Evolutionary conservation across 345 rosid species (phyloP).

Genomic region (Lagerstroemia speciosa): DNA sequence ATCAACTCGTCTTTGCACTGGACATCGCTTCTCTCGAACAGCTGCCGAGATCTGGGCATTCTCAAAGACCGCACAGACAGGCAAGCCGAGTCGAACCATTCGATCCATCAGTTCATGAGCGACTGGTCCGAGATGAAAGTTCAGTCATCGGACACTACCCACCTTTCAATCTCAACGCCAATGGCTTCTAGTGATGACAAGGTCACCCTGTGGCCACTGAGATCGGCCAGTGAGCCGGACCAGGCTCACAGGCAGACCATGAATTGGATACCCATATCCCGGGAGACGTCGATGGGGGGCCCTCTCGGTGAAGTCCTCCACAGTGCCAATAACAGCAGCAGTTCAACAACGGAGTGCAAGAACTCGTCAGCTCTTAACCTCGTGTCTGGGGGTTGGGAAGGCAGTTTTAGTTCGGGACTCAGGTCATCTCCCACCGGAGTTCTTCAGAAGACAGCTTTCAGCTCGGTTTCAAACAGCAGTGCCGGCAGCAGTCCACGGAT

Average conservation of each 20-base stretch:
- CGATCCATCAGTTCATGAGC: constrained; percentile 51
- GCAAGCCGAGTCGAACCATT: constrained; percentile 33
- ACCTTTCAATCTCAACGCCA: constrained; percentile 55
- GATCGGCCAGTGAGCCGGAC: constrained; percentile 33
- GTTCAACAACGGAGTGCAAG: constrained; percentile 26
- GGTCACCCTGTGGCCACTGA: constrained; percentile 31
- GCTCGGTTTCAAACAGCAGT: constrained; percentile 72
- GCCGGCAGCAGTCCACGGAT: constrained; percentile 70
- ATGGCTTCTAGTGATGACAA: constrained; percentile 36
- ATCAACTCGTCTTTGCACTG: neutral
- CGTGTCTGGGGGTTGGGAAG: constrained; percentile 47
- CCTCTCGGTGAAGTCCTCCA: constrained; percentile 70
- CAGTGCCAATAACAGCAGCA: constrained; percentile 23
- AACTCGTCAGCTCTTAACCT: constrained; percentile 38
- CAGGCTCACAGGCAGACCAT: constrained; percentile 33
- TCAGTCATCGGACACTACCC: constrained; percentile 38
- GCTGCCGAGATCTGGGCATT: constrained; percentile 29
- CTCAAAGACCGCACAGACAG: constrained; percentile 24
- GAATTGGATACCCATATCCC: constrained; percentile 44
- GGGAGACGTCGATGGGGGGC: constrained; percentile 63
- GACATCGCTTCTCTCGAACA: constrained; percentile 19
- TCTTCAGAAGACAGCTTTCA: constrained; percentile 58
- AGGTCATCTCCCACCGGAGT: constrained; percentile 75
- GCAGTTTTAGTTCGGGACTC: constrained; percentile 40
- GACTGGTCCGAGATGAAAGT: constrained; percentile 35